A percentile compares a stretch with the other conserved stretches of the same genome.
Evolutionary conservation across 208 protist genomes (phyloP).

Genomic region (Leptomonas seymouri): DNA sequence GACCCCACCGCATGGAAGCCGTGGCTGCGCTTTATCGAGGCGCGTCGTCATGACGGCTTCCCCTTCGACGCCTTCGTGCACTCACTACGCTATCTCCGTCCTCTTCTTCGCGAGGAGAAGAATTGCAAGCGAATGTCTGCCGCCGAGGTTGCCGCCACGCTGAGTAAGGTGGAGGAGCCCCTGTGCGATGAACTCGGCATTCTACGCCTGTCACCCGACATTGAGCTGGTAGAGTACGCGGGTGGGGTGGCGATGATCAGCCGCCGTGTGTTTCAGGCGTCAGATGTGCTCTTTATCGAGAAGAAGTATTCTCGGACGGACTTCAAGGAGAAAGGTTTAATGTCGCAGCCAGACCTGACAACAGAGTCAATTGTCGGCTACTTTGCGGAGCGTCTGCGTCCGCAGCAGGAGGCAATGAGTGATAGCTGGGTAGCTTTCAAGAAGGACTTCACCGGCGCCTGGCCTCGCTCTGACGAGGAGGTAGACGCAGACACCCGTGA

Average conservation of each 20-base stretch:
- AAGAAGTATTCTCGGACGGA: conserved; percentile 59
- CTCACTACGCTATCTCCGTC: conserved; percentile 54
- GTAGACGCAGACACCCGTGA: conserved; percentile 51
- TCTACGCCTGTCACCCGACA: conserved; percentile 49
- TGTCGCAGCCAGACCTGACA: conserved; percentile 39
- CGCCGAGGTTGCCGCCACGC: conserved; percentile 29
- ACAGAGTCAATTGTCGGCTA: conserved; percentile 61
- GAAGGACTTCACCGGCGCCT: conserved; percentile 74
- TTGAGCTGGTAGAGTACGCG: conserved; percentile 76
- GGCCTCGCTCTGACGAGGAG: conserved; percentile 67
- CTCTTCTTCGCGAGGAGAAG: conserved; percentile 46
- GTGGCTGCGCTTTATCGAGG: conserved; percentile 71
- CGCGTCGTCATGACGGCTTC: conserved; percentile 52
- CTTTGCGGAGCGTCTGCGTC: conserved; percentile 67
- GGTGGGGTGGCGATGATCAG: conserved; percentile 80
- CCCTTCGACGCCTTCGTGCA: conserved; percentile 83
- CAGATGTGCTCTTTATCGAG: conserved; percentile 77
- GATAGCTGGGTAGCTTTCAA: conserved; percentile 54
- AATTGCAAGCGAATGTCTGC: conserved; percentile 28
- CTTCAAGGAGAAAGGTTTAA: conserved; percentile 52
- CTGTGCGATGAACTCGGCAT: conserved; percentile 61
- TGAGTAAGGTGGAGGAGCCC: conserved; percentile 35
- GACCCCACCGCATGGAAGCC: conserved; percentile 63
- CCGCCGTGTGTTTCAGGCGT: conserved; percentile 54
- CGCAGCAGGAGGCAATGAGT: conserved; percentile 47